Evolutionary conservation across 2,329 filamentous ascomycete species (phyloP), one percentile per base, ranked within the genome.

Genomic region (Colletotrichum higginsianum): DNA sequence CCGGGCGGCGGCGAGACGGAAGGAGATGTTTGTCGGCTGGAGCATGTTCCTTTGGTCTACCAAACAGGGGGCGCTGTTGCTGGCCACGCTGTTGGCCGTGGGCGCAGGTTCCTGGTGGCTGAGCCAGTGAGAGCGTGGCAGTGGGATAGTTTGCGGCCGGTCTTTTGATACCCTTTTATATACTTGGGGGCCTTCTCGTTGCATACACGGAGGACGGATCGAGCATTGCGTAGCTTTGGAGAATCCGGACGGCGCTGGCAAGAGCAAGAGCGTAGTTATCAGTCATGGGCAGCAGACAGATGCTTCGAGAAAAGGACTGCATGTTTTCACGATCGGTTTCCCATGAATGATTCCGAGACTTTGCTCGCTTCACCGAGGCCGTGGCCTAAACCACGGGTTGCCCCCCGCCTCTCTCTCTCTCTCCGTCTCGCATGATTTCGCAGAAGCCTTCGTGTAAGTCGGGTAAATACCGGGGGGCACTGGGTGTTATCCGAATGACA

Each of bases 21-120:
- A 81, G 73, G 87, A 88, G 78, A 73, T 84, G 35, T 75, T 86
- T 57, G 84, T 86, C 2, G 88, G 88, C 9, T 89, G 86, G 85
- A 84, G 84, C 61, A 87, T 88, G 80, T 82, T 88, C 55, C 77
- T 90, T 50, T 88, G 87, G 80, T 86, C 86, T 74, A 90, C 88
- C 13, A 83, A 81, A 73, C 82, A 87, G 74, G 87, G 86, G 2
- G 86, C 85, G 3, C 76, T 83, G 67, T 78, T 86, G 13, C 76
- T 90, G 46, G 79, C 79, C 2, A 84, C 85, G 18, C 62, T 86
- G 53, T 67, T 87, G 42, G 75, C 83, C 3, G 70, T 87, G 13
- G 80, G 82, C 11, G 74, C 85, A 8, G 83, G 84, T 6, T 77
- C 80, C 7, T 90, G 87, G 80, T 89, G 84, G 85, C 67, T 81